phyloP scores from a whole-genome alignment of 306 rosid species.

The Fragaria vesca region DNA sequence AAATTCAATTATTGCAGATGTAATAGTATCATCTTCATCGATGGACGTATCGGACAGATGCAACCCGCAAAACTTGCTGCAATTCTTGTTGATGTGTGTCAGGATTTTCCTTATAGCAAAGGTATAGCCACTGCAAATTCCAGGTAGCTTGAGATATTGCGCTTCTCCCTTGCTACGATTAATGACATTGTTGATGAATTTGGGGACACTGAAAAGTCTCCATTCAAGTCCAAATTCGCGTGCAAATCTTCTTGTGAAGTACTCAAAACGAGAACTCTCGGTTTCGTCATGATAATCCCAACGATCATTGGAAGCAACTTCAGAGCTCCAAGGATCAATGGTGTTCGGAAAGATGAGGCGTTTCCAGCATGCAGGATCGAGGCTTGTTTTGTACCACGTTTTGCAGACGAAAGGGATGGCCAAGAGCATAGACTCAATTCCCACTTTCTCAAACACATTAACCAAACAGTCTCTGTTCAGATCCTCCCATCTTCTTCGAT shows the following conservation, averaged over 20 bases:
- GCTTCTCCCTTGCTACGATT: background rate
- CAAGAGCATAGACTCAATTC: background rate
- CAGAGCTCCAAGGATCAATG: background rate
- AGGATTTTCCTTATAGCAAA: background rate
- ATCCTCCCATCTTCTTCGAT: slow-evolving; percentile 2
- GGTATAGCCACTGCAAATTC: background rate
- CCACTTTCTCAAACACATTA: background rate
- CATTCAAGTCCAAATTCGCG: background rate
- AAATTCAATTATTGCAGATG: background rate
- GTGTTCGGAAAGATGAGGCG: background rate
- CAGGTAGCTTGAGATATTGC: slow-evolving; percentile 5
- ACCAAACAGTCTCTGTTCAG: background rate
- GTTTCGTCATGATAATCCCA: background rate
- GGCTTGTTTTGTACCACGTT: slow-evolving; percentile 4
- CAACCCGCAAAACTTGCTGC: background rate
- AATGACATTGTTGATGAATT: background rate
- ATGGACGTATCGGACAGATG: background rate
- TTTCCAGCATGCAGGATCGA: background rate
- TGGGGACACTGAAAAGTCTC: background rate
- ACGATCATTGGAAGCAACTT: background rate
- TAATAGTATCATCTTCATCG: too few relatives aligned
- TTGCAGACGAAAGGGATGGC: slow-evolving; percentile 8
- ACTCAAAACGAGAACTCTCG: background rate
- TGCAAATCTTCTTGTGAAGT: background rate
- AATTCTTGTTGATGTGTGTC: background rate